Base-by-base conservation (phyloP, 345 rosid genomes). In the Corchorus capsularis region DNA sequence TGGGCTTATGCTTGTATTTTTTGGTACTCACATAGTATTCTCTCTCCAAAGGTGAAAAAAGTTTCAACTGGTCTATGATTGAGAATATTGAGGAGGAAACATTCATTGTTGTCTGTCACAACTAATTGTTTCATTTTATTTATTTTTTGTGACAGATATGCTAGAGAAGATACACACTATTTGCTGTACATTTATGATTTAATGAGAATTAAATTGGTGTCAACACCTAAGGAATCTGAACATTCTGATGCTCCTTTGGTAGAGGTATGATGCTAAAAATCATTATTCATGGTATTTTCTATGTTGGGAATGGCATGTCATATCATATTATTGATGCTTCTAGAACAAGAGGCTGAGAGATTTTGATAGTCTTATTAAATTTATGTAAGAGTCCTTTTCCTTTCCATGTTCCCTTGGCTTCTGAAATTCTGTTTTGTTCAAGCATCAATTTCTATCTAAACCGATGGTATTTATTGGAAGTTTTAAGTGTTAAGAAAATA, bases 111-210 rank as follows among this genome's bases (percentile, higher is more conserved):
- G 5, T 34, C 32, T 34, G 8, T 73, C 52, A 27, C 27, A 63
- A 55, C 71, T 77, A 46, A 71, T 71, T 73, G 57, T 39, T 47
- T 69, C 73, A 69, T 69, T 71, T 75, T 73, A 56, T 35, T 68
- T 75, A 59, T 56, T 71, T 75, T 73, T 63, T 34, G 57, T 82
- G 83, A 74, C 86, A 95, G 99, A 88, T 95, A 95, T 87, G 99
- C 92, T 63, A 87, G 98, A 83, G 98, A 95, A 82, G 99, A 93
- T 82, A 95, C 99, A 12, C 98, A 95, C 85, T 95, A 92, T 83
- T 84, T 92, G 79, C 80, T 95, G 87, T 85, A 90, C 79, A 89
- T 95, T 17, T 91, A 85, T 85, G 97, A 95, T 80, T 6, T 83
- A 70, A 93, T 95, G 99, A 89, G 85, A 72, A 73, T 69, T 63